Evolutionary conservation across 495 filamentous ascomycete species (phyloP).

Genomic region (Zalerion maritima): DNA sequence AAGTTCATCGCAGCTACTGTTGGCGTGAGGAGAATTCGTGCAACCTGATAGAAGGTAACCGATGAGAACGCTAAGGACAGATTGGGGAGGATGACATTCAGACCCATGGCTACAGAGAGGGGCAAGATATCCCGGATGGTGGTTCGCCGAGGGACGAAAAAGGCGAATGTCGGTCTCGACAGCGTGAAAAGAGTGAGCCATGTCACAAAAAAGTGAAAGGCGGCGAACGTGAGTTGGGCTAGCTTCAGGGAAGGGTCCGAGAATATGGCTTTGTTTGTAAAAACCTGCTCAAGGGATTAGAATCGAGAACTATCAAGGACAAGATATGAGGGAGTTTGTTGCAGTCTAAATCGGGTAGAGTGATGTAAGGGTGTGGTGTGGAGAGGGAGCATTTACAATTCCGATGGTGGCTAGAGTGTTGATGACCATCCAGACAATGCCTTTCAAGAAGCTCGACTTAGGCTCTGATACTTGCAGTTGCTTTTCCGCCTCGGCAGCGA

Average conservation of each 20-base stretch:
- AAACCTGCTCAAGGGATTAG: slow-evolving; percentile 35
- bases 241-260: slow-evolving; percentile 48
- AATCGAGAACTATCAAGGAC: not conserved
- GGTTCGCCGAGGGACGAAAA: slow-evolving; percentile 45
- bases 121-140: slow-evolving; percentile 45
- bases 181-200: slow-evolving; percentile 48
- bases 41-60: slow-evolving; percentile 63
- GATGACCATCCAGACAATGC: slow-evolving; percentile 39
- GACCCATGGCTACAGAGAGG: slow-evolving; percentile 48
- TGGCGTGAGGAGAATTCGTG: slow-evolving; percentile 56
- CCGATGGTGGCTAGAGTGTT: slow-evolving; percentile 48
- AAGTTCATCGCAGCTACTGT: slow-evolving; percentile 53
- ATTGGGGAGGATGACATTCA: slow-evolving; percentile 65
- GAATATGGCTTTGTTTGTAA: slow-evolving; percentile 66
- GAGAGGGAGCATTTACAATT: slow-evolving; percentile 38
- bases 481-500: slow-evolving; percentile 13
- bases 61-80: slow-evolving; percentile 55
- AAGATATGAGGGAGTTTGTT: not conserved
- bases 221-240: slow-evolving; percentile 53
- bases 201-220: slow-evolving; percentile 62
- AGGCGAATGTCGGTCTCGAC: slow-evolving; percentile 43
- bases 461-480: slow-evolving; percentile 9
- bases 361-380: too few species aligned
- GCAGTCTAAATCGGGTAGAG: slow-evolving; percentile 1
- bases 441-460: slow-evolving; percentile 15